Conservation (phyloP, 2,329 filamentous ascomycete species). For the Orbilia blumenaviensis region DNA sequence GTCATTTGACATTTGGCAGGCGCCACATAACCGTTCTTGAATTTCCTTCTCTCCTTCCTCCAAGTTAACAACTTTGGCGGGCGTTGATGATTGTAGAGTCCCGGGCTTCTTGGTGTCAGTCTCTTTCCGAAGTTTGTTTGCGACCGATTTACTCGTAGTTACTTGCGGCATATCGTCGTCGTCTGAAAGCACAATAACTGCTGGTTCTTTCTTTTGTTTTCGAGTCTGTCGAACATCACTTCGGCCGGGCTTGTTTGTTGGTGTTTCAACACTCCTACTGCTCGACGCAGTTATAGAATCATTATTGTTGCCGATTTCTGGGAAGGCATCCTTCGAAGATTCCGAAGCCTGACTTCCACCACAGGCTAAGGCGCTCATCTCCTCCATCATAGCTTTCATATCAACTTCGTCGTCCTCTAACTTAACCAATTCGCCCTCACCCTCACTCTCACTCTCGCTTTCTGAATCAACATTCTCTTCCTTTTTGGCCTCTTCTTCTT, state of each 20-base stretch:
- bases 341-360: conserved; percentile 9
- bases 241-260: neutral
- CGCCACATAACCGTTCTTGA: conserved; percentile 64
- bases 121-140: neutral
- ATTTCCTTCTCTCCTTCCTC: no score
- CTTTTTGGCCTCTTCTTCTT: conserved; percentile 62
- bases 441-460: conserved; percentile 59
- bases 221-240: neutral
- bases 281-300: neutral
- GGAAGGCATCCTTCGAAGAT: conserved; percentile 23
- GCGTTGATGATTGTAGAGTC: neutral
- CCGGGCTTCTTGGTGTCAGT: neutral
- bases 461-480: conserved; percentile 62
- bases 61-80: no score
- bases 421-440: conserved; percentile 69
- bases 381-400: conserved; percentile 71
- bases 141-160: neutral
- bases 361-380: conserved; percentile 66
- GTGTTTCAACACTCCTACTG: neutral
- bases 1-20: conserved; percentile 76
- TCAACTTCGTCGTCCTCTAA: conserved; percentile 67
- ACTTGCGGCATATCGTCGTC: neutral
- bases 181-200: conserved; percentile 17
- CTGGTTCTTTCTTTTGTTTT: conserved; percentile 8
- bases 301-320: conserved; percentile 30